Evolutionary conservation across 331 rosid species (phyloP).

Genomic region (Malus hybrid): DNA sequence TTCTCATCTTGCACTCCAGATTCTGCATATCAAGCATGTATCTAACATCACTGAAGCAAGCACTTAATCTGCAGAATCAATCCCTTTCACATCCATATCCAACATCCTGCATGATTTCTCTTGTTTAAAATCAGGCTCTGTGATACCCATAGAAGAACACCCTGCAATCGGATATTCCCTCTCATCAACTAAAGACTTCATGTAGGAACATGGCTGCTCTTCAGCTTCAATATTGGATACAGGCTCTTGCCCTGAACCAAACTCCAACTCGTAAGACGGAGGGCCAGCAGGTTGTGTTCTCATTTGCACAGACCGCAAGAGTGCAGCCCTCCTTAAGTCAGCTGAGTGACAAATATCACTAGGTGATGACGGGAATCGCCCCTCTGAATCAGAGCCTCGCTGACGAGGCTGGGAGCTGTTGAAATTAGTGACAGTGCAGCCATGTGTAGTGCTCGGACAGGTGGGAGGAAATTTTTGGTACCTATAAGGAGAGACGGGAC

Average conservation of each 20-base stretch:
- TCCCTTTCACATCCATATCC: conserved; percentile 43
- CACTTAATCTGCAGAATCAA: conserved; percentile 38
- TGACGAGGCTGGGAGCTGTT: conserved; percentile 65
- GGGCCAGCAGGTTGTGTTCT: conserved; percentile 65
- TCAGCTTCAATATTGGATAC: conserved; percentile 54
- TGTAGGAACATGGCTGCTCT: conserved; percentile 55
- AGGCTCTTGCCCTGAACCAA: conserved; percentile 58
- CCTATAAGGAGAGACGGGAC: conserved; percentile 90
- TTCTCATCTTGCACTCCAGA: not conserved
- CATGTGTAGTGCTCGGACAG: conserved; percentile 50
- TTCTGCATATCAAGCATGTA: not conserved
- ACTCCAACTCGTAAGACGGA: conserved; percentile 50
- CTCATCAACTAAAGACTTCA: conserved; percentile 68
- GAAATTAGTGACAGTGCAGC: conserved; percentile 34
- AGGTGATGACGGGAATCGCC: conserved; percentile 91
- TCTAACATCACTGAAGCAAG: not conserved
- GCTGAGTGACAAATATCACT: conserved; percentile 94
- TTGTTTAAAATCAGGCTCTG: conserved; percentile 37
- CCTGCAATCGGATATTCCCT: conserved; percentile 64
- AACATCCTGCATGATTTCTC: conserved; percentile 52
- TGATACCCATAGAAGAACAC: conserved; percentile 41
- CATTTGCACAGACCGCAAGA: conserved; percentile 89
- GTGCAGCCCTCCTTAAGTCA: conserved; percentile 85
- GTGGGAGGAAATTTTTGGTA: conserved; percentile 53
- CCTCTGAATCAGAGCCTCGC: conserved; percentile 84